Base-by-base conservation (phyloP, 805 yeast genomes). In the Yamadazyma sp. region DNA sequence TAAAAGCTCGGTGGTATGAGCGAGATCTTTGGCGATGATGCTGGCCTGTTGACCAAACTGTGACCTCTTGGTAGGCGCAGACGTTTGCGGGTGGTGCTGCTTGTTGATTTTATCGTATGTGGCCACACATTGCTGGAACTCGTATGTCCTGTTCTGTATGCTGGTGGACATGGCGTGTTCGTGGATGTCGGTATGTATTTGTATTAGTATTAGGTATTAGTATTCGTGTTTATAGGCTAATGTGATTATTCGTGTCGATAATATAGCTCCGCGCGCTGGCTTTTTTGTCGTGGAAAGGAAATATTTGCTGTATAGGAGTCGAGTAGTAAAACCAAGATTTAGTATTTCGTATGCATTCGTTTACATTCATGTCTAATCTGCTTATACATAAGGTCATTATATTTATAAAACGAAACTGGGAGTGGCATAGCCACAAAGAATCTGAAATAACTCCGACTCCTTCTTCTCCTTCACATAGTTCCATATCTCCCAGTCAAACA, bases 41-140 rank as follows among this genome's bases (percentile, higher is more conserved):
- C 91, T 76, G 2, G 99, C 99, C 48, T 80, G 82, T 47, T 70
- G 75, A 40, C 67, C 63, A 41, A 70, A 67, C 45, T 58, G 62
- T 19, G 67, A 62, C 32, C 60, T 63, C n/a, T 33, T 31, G 38
- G 48, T 55, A 53, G 40, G 49, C 42, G 37, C 48, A 53, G 56
- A 32, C 44, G 53, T 53, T 50, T 38, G 46, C 48, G 47, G 21
- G 20, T 32, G 32, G 17, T 56, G 59, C 44, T 67, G 67, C 52
- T 76, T 71, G 50, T 77, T 70, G 38, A 78, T 75, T 50, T 78
- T 78, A 55, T 82, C 80, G 59, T 82, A 82, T 2, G 90, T 78
- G 31, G 79, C 64, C 20, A 91, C 96, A 55, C 96, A 88, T 54
- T 89, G 90, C 49, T 89, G 91, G 67, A 91, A 91, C 70, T 91